Evolutionary conservation across 192 early-diverging fungal species (phyloP), one percentile per base, ranked within the genome.

Genomic region (Podila epigama): DNA sequence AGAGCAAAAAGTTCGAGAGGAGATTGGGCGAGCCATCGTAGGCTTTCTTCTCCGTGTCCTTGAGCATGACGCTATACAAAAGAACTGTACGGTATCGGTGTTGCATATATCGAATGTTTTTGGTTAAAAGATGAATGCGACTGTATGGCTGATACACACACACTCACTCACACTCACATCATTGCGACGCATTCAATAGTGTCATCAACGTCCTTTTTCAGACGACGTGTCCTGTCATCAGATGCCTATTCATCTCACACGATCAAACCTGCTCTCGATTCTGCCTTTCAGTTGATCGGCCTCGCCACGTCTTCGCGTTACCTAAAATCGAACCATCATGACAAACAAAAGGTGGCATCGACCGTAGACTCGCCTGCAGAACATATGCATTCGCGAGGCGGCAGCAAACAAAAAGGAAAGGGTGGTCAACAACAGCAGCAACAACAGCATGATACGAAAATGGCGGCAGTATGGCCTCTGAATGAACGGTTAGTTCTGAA

Each of bases 11-110:
- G 44, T 64, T 31, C 73, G 73, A 13, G 73, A 77, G 0, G 73
- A 64, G 28, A 50, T 77, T 34, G 73, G 73, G 22, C 51, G 73
- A 27, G 48, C 60, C 16, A 77, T 77, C 36, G 55, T 77, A 3
- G 66, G 66, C 0, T 15, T 77, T 3, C 33, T 77, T 0, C 29
- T 77, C 15, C 53, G 73, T 35, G 59, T 77, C 0, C 18, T 77
- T 31, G 73, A 77, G 33, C 66, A 68, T 10, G 73, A 77, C 13
- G 56, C 73, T 5, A 61, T 77, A 3, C 31, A 59, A 25, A 68
- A 35, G 0, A 68, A 77, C 51, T 44, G 73, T 77, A 64, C 39
- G 61, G 20, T 4, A 12, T 27, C 6, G 0, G 2, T 60, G 36
- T 16, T 50, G 41, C 39, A 32, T n/a, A 10, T 41, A 28, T 28